These are phyloP conservation scores for Exophiala spinifera DNA, from an alignment of 2,329 filamentous ascomycete genomes.

Conservation along the genomic window DNA sequence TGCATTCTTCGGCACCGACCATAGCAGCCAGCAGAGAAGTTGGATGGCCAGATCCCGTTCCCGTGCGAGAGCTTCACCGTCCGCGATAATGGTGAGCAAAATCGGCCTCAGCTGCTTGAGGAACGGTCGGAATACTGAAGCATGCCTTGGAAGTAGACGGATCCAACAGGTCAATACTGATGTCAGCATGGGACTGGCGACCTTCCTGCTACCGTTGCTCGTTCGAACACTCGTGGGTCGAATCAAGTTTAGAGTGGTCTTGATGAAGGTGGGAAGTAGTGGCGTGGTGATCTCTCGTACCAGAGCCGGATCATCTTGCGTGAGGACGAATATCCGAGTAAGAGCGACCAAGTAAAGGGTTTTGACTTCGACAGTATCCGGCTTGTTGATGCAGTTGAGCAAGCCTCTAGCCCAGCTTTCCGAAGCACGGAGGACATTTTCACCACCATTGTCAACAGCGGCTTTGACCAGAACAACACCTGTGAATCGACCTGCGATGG, in stretches of 20 bases:
- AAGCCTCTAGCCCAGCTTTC: conserved; percentile 76
- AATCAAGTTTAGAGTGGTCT: conserved; percentile 66
- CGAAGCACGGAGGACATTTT: conserved; percentile 71
- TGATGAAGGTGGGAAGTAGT: conserved; percentile 70
- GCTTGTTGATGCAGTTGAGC: conserved; percentile 72
- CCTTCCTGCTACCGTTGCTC: conserved; percentile 1
- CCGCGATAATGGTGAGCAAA: conserved; percentile 59
- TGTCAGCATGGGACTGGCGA: conserved; percentile 54
- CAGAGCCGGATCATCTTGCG: conserved; percentile 77
- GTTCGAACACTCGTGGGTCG: conserved; percentile 29
- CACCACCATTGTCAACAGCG: conserved; percentile 66
- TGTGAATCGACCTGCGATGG: conserved; percentile 69
- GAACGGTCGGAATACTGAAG: conserved; percentile 77
- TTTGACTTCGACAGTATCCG: conserved; percentile 71
- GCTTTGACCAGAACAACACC: conserved; percentile 78
- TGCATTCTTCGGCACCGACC: conserved; percentile 76
- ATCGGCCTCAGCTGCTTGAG: conserved; percentile 64
- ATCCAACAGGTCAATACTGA: conserved; percentile 69
- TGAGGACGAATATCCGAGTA: conserved; percentile 77
- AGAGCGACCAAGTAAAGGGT: conserved; percentile 73
- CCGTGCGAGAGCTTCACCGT: conserved; percentile 50
- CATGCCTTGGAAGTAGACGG: conserved; percentile 72
- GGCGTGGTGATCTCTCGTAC: conserved; percentile 85
- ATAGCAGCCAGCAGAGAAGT: conserved; percentile 68
- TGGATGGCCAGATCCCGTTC: conserved; percentile 59